A percentile compares a stretch with the other conserved stretches of the same genome.
Conservation (phyloP, 805 yeast genomes). For the Ogataea trehaloabstinens region DNA sequence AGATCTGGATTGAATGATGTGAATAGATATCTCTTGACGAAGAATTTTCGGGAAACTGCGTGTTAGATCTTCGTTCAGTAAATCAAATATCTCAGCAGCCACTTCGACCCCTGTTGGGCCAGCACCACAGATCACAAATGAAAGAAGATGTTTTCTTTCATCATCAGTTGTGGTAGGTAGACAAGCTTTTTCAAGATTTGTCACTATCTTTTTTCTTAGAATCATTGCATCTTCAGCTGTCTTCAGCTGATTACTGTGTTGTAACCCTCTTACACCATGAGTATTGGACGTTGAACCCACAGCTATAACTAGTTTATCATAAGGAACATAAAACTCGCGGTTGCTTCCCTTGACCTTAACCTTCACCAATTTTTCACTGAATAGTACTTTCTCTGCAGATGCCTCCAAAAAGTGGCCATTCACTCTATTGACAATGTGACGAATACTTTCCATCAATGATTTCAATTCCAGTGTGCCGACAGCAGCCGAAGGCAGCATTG, state of each 20-base stretch:
- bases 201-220: slow-evolving; percentile 53
- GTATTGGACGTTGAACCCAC: slow-evolving; percentile 69
- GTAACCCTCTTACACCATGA: slow-evolving; percentile 69
- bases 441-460: slow-evolving; percentile 61
- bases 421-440: slow-evolving; percentile 50
- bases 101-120: slow-evolving; percentile 77
- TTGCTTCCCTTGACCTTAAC: slow-evolving; percentile 45
- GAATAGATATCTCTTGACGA: slow-evolving; percentile 63
- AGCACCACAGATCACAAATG: slow-evolving; percentile 71
- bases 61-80: slow-evolving; percentile 62
- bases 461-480: slow-evolving; percentile 68
- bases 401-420: slow-evolving; percentile 65
- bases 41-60: slow-evolving; percentile 56
- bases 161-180: slow-evolving; percentile 63
- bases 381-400: slow-evolving; percentile 55
- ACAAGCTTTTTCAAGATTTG: slow-evolving; percentile 58
- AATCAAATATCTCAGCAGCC: slow-evolving; percentile 68
- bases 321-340: slow-evolving; percentile 64
- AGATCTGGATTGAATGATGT: slow-evolving; percentile 66
- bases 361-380: slow-evolving; percentile 55
- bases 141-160: slow-evolving; percentile 57
- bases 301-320: slow-evolving; percentile 65
- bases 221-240: slow-evolving; percentile 64
- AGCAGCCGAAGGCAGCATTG: slow-evolving; percentile 67
- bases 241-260: slow-evolving; percentile 58